Evolutionary conservation across 2,329 filamentous ascomycete genomes (phyloP).

Genomic region (Botrytis squamosa): DNA sequence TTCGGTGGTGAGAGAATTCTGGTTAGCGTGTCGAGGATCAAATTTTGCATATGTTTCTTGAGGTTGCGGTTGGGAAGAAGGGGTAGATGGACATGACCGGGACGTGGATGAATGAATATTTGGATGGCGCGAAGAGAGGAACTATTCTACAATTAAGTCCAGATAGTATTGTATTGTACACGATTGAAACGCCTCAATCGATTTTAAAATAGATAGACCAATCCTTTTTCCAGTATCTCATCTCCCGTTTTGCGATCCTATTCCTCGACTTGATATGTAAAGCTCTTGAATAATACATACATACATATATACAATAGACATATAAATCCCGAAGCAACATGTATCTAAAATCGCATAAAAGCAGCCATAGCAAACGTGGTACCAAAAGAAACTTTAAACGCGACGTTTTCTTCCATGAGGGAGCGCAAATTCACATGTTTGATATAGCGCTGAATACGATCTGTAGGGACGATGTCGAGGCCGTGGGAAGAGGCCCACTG

Average conservation of each 20-base stretch:
- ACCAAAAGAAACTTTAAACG: conserved; percentile 58
- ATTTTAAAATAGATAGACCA: neutral
- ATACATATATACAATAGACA: neutral
- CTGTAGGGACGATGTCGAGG: conserved; percentile 45
- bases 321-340: neutral
- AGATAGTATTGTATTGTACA: neutral
- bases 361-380: conserved; percentile 69
- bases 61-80: neutral
- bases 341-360: conserved; percentile 54
- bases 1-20: conserved; percentile 68
- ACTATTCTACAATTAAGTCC: neutral
- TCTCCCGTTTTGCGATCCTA: conserved; percentile 55
- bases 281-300: neutral
- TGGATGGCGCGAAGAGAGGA: neutral
- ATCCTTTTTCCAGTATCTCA: conserved; percentile 39
- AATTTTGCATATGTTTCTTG: conserved; percentile 59
- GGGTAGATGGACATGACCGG: neutral
- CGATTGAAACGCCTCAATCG: neutral
- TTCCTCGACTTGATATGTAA: neutral
- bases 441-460: conserved; percentile 49
- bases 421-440: conserved; percentile 49
- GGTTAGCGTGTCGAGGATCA: conserved; percentile 62
- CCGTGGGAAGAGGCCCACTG: conserved; percentile 52
- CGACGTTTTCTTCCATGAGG: conserved; percentile 40
- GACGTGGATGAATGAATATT: neutral